Percentiles rank a stretch among this genome's conserved stretches.
These are phyloP conservation scores for Candida lessepsii DNA, from an alignment of 805 yeast species.

Conservation along the genomic window DNA sequence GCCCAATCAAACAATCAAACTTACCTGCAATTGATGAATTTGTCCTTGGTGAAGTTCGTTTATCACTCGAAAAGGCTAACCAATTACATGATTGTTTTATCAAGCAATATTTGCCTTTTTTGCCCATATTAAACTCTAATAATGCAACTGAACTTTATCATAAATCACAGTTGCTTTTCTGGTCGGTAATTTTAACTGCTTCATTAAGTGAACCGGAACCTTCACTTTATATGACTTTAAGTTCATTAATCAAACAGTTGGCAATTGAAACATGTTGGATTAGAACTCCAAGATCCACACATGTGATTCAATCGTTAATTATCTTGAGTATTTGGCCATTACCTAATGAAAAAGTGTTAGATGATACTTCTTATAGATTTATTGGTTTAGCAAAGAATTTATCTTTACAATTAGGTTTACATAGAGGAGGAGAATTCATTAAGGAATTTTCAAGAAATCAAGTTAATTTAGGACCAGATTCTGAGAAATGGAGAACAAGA, in stretches of 20 bases:
- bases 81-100: conserved; percentile 72
- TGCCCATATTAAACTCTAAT: conserved; percentile 74
- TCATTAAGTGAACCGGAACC: conserved; percentile 87
- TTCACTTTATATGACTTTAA: conserved; percentile 67
- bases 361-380: conserved; percentile 87
- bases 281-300: conserved; percentile 89
- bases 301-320: conserved; percentile 84
- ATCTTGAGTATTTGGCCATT: conserved; percentile 89
- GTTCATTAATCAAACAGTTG: conserved; percentile 76
- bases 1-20: conserved; percentile 20
- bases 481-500: conserved; percentile 91
- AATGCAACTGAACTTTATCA: conserved; percentile 75
- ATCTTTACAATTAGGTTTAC: conserved; percentile 84
- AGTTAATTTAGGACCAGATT: conserved; percentile 76
- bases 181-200: conserved; percentile 89
- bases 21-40: conserved; percentile 52
- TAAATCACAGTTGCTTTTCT: conserved; percentile 80
- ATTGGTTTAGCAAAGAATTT: conserved; percentile 82
- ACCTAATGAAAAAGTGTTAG: conserved; percentile 88
- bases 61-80: conserved; percentile 65
- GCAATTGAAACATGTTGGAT: conserved; percentile 94
- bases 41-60: conserved; percentile 69
- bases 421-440: conserved; percentile 83
- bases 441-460: conserved; percentile 89
- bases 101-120: conserved; percentile 63